Evolutionary conservation across 1,284 basidiomycete species (phyloP).

Genomic region (Hymenochaete sp.): DNA sequence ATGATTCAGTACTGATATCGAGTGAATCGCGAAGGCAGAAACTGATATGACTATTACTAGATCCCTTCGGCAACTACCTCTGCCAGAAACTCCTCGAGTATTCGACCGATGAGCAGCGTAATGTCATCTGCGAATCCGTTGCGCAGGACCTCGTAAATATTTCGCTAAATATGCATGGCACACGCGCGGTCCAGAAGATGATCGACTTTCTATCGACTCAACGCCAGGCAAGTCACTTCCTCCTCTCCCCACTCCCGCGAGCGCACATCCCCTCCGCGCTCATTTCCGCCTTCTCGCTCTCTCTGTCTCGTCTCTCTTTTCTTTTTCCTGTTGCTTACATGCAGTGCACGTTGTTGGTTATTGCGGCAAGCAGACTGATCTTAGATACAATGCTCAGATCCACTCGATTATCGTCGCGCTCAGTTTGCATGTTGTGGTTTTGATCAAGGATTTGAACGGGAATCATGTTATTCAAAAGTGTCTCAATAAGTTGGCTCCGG

Average conservation of each 20-base stretch:
- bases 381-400: conserved; percentile 81
- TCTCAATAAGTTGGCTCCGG: conserved; percentile 92
- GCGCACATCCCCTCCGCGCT: too few species aligned
- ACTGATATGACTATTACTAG: conserved; percentile 32
- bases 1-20: conserved; percentile 19
- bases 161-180: conserved; percentile 99
- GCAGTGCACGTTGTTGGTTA: too few species aligned
- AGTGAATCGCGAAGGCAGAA: conserved; percentile 2
- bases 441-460: conserved; percentile 99
- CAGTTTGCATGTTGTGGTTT: conserved; percentile 94
- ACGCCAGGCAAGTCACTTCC: conserved; percentile 65
- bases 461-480: conserved; percentile 99
- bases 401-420: conserved; percentile 96
- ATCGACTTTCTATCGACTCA: conserved; percentile 98
- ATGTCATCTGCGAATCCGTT: conserved; percentile 95
- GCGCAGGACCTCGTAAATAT: conserved; percentile 96
- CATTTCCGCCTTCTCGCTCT: too few species aligned
- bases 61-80: conserved; percentile 99
- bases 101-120: conserved; percentile 96
- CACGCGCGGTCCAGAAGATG: conserved; percentile 99
- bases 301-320: too few species aligned
- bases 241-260: too few species aligned
- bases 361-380: conserved; percentile 60
- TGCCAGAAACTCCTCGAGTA: conserved; percentile 98
- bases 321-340: conserved; percentile 31